These are phyloP conservation scores for Corylus avellana DNA, from an alignment of 306 rosid genomes.

Conservation along the genomic window DNA sequence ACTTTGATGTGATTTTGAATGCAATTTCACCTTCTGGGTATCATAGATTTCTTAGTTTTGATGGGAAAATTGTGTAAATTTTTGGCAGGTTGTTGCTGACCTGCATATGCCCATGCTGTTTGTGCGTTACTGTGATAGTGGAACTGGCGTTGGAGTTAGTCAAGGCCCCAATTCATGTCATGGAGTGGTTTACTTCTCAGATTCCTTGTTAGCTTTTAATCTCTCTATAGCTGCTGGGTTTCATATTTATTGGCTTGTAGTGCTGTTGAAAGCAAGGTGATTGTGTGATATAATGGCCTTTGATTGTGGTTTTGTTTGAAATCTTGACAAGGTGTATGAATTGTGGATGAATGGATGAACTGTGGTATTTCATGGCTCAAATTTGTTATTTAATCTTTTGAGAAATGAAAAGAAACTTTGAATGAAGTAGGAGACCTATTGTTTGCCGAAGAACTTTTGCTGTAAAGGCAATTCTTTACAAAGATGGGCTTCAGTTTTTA, in stretches of 20 bases:
- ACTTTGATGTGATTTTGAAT: neutral
- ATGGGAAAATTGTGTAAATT: neutral
- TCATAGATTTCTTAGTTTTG: conserved; percentile 6
- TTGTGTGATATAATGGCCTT: neutral
- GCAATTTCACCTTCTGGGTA: conserved; percentile 8
- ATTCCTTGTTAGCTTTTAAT: conserved; percentile 54
- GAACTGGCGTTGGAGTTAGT: conserved; percentile 69
- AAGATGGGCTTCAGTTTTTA: no score
- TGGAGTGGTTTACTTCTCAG: conserved; percentile 89
- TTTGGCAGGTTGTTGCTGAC: conserved; percentile 59
- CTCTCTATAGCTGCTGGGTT: neutral
- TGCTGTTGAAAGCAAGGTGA: neutral
- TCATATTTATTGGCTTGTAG: neutral
- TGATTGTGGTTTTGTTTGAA: neutral
- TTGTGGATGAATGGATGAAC: no score
- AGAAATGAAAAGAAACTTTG: no score
- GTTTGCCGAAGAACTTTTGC: no score
- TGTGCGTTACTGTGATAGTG: conserved; percentile 81
- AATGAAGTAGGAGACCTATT: no score
- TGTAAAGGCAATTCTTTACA: no score
- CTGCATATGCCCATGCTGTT: conserved; percentile 87
- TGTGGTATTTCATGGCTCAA: no score
- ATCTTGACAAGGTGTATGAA: neutral
- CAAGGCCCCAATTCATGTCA: conserved; percentile 85
- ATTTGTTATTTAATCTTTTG: no score